Evolutionary conservation across 805 yeast genomes (phyloP), one percentile per base, ranked within the genome.

Genomic region (Candida easanensis): DNA sequence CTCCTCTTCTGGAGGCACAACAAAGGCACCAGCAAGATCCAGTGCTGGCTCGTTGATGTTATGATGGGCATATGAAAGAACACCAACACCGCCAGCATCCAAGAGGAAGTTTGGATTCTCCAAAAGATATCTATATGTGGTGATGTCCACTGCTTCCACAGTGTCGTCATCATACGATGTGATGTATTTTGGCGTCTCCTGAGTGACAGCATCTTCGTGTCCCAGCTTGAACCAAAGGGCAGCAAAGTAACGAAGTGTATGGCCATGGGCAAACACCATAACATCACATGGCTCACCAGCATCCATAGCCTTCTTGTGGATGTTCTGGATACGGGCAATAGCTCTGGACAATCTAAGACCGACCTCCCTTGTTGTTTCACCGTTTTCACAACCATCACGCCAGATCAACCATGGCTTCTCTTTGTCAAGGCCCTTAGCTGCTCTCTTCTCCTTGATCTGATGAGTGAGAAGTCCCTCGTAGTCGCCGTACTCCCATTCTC

Each of bases 401-500:
- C 97, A 90, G 60, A 91, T 89, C 42, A 73, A 68, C 97, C 97
- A 89, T 4, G 69, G 68, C 27, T 52, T 56, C 32, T 69, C 73
- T 25, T 54, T 47, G 35, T 69, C 77, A 31, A 85, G 64, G 0
- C 93, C 95, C 42, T 82, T 71, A 22, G 65, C 54, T 21, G 66
- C 65, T 60, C 96, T 77, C 51, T 79, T 63, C 13, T 70, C 76
- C 34, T 73, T 66, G 61, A 90, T 88, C 55, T 90, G 79, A 6
- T 67, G 61, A 2, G 96, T 84, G 44, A 74, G 60, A 52, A 81
- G 63, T 5, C 98, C 98, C 70, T 91, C 98, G 63, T 91, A 91
- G 58, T 87, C 93, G 53, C 98, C 98, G 57, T 91, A 91, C 52
- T 88, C 95, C 97, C 97, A 91, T 66, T 91, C 98, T 54, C 93